These are phyloP conservation scores for Pisolithus marmoratus DNA, from an alignment of 768 basidiomycete genomes.

Conservation along the genomic window DNA sequence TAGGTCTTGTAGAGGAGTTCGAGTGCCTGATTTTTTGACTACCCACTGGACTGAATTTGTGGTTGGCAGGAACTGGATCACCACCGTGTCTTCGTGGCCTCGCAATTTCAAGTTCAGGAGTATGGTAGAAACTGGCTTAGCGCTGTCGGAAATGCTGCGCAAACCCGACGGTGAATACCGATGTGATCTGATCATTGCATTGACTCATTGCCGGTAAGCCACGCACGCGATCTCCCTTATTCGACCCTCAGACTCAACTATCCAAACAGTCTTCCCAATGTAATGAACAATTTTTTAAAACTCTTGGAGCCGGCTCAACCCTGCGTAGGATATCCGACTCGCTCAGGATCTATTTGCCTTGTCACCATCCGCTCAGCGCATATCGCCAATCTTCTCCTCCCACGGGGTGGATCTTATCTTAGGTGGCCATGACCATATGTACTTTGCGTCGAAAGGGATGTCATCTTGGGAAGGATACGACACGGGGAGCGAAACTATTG, in stretches of 20 bases:
- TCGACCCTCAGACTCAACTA: conserved; percentile 2
- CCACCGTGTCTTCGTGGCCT: conserved; percentile 85
- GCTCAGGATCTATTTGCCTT: conserved; percentile 61
- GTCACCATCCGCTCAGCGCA: conserved; percentile 49
- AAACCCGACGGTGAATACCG: conserved; percentile 61
- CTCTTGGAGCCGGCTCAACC: conserved; percentile 6
- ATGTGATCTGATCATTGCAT: conserved; percentile 79
- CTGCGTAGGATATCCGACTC: conserved; percentile 56
- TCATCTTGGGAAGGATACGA: conserved; percentile 65
- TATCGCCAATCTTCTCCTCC: conserved; percentile 35
- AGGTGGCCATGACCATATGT: conserved; percentile 88
- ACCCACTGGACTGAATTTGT: neutral
- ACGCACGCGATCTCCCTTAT: too few species aligned
- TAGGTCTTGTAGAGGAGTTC: conserved; percentile 85
- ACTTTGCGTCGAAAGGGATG: conserved; percentile 65
- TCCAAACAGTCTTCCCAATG: conserved; percentile 25
- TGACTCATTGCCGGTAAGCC: conserved; percentile 74
- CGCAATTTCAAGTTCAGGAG: conserved; percentile 67
- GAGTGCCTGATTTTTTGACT: neutral
- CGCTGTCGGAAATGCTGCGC: conserved; percentile 68
- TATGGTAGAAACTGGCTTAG: conserved; percentile 67
- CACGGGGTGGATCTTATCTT: conserved; percentile 84
- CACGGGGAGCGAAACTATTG: conserved; percentile 43
- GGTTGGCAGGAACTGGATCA: conserved; percentile 74
- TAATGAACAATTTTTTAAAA: conserved; percentile 1